Percentiles rank a stretch among this genome's conserved stretches.
Conservation (phyloP, 1,139 yeast species). For the Suhomyces guaymorum region DNA sequence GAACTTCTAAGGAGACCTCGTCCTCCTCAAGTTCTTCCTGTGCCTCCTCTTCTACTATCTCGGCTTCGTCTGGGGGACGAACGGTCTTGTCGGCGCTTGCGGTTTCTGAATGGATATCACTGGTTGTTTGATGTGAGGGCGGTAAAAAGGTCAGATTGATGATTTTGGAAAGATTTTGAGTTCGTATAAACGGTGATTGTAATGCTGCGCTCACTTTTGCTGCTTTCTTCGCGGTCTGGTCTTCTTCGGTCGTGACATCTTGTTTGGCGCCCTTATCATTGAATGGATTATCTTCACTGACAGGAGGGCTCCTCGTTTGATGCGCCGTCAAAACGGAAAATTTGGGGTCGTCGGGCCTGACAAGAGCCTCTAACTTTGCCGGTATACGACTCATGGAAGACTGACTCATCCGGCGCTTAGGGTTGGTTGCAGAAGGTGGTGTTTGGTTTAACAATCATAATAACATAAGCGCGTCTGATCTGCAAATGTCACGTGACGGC, state of each 20-base stretch:
- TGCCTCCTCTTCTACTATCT: not conserved
- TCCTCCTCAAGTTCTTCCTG: constrained; percentile 33
- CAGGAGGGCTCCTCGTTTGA: constrained; percentile 9
- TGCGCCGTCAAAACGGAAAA: not conserved
- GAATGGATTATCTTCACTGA: constrained; percentile 24
- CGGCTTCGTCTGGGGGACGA: not conserved
- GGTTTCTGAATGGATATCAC: constrained; percentile 9
- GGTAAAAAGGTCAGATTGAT: constrained; percentile 7
- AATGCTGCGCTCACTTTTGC: constrained; percentile 1
- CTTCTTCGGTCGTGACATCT: too few relatives aligned
- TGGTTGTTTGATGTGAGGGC: constrained; percentile 5
- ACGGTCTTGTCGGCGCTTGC: constrained; percentile 11
- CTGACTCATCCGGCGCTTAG: not conserved
- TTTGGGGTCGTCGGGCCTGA: not conserved
- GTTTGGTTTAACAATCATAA: constrained; percentile 4
- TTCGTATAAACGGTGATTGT: constrained; percentile 17
- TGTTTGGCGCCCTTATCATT: constrained; percentile 14
- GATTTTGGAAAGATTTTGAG: constrained; percentile 16
- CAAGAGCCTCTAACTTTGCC: constrained; percentile 5
- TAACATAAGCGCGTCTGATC: constrained; percentile 5
- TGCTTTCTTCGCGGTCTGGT: constrained; percentile 1
- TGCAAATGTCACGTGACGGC: not conserved
- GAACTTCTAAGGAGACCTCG: constrained; percentile 51
- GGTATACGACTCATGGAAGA: constrained; percentile 6
- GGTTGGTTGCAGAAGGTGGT: not conserved